Percentiles rank a stretch among this genome's conserved stretches.
These are phyloP conservation scores for Candida pini DNA, from an alignment of 805 yeast genomes.

Conservation along the genomic window DNA sequence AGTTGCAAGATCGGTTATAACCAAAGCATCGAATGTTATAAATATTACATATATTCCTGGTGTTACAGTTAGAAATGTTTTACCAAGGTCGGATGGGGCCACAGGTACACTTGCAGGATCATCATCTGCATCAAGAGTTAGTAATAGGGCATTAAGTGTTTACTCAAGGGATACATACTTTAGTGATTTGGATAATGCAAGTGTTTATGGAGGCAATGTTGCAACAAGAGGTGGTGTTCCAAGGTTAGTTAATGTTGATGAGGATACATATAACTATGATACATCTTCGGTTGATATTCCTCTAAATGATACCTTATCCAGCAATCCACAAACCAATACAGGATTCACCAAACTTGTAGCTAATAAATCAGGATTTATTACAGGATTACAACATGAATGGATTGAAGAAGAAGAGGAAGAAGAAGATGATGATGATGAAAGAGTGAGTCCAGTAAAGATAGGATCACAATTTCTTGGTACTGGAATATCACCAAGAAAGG, in stretches of 20 bases:
- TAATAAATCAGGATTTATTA: constrained; percentile 15
- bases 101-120: constrained; percentile 10
- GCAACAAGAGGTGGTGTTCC: constrained; percentile 25
- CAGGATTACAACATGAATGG: constrained; percentile 16
- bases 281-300: constrained; percentile 2
- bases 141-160: constrained; percentile 20
- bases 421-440: constrained; percentile 4
- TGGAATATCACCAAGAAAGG: no score
- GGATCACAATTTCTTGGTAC: no score
- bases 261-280: constrained; percentile 23
- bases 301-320: constrained; percentile 1
- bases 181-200: constrained; percentile 29
- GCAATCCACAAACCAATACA: background rate
- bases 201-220: constrained; percentile 27
- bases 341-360: constrained; percentile 4
- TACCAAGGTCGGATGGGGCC: constrained; percentile 12
- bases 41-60: constrained; percentile 96
- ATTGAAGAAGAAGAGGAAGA: constrained; percentile 21
- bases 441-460: no score
- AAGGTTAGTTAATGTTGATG: constrained; percentile 20
- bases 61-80: constrained; percentile 58
- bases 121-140: constrained; percentile 13
- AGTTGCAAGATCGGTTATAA: constrained; percentile 58
- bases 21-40: constrained; percentile 80
- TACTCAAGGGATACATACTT: constrained; percentile 29